A percentile compares a stretch with the other conserved stretches of the same genome.
Conservation (phyloP, 2,329 filamentous ascomycete genomes). For the Microsporum ferrugineum region DNA sequence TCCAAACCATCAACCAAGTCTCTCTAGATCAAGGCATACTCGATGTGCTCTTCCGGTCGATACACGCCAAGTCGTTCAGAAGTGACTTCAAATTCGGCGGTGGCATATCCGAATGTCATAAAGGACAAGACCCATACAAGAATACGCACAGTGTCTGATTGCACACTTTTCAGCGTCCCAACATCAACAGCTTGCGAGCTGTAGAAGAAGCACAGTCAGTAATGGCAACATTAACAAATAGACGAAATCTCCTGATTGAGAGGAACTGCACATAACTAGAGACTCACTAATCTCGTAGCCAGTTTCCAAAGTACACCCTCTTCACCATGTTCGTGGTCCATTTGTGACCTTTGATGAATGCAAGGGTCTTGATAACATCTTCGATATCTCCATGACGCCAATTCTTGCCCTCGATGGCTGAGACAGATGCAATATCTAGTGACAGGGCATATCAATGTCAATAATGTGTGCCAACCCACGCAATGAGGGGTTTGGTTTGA, state of each 20-base stretch:
- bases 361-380: constrained; percentile 66
- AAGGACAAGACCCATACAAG: constrained; percentile 75
- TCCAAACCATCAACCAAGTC: background rate
- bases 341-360: constrained; percentile 69
- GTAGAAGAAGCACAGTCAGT: background rate
- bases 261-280: background rate
- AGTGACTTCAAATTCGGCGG: constrained; percentile 73
- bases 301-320: constrained; percentile 75
- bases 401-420: constrained; percentile 40
- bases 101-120: constrained; percentile 73
- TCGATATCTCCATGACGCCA: constrained; percentile 58
- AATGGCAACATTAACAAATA: background rate
- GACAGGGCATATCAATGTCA: background rate
- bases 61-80: constrained; percentile 70
- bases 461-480: background rate
- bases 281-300: constrained; percentile 62
- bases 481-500: background rate
- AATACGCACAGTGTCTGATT: constrained; percentile 65
- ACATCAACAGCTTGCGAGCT: constrained; percentile 69
- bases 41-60: constrained; percentile 54
- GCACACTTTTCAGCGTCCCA: constrained; percentile 65
- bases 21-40: constrained; percentile 23
- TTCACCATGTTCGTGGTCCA: constrained; percentile 71
- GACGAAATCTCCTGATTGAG: background rate
- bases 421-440: constrained; percentile 40